phyloP scores from a whole-genome alignment of 768 basidiomycete genomes.

The Lactarius akahatsu region DNA sequence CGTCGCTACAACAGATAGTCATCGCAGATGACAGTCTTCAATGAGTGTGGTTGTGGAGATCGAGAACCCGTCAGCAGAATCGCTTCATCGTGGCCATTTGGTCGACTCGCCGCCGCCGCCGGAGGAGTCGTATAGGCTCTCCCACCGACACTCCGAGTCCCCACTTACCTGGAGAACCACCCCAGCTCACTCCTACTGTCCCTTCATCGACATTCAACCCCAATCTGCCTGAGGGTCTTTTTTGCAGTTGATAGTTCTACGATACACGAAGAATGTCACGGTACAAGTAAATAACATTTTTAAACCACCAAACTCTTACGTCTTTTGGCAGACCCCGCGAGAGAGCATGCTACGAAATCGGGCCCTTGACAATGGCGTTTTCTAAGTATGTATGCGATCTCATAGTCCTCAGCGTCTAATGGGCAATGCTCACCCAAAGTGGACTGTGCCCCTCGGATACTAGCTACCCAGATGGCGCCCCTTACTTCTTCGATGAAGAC shows the following conservation, averaged over 20 bases:
- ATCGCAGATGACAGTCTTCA: not conserved
- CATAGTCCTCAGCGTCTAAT: not conserved
- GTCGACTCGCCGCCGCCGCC: too few species aligned
- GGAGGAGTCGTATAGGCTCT: not conserved
- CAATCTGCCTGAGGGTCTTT: not conserved
- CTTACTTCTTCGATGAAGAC: not conserved
- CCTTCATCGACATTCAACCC: not conserved
- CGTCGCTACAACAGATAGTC: too few species aligned
- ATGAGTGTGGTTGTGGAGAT: not conserved
- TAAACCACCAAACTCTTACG: not conserved
- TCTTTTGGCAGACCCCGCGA: not conserved
- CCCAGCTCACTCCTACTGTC: not conserved
- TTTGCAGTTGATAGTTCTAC: not conserved
- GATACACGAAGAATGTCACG: not conserved
- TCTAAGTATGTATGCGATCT: not conserved
- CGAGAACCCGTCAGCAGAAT: not conserved
- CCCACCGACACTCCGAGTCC: not conserved
- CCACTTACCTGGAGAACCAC: not conserved
- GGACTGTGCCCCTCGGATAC: constrained; percentile 2
- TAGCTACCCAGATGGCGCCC: constrained; percentile 30
- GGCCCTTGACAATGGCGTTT: not conserved
- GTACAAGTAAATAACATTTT: not conserved
- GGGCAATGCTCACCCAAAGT: not conserved
- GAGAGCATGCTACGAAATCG: too few species aligned
- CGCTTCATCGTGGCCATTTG: not conserved